Conservation (phyloP, 495 filamentous ascomycete genomes). For the Podospora fimiseda region DNA sequence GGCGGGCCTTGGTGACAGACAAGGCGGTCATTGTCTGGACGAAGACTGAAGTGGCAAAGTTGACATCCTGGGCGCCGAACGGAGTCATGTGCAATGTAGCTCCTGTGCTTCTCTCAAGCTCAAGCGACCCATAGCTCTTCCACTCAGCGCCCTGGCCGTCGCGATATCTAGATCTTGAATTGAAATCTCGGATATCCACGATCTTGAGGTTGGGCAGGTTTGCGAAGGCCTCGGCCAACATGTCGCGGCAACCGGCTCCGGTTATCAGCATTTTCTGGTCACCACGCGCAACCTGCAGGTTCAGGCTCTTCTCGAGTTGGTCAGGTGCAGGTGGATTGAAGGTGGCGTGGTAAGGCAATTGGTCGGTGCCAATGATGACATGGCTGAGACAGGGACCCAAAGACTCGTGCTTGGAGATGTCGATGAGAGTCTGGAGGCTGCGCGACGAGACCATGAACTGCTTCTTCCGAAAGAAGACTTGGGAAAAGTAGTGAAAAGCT, state of each 20-base stretch:
- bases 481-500: slow-evolving; percentile 40
- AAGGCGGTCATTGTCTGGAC: slow-evolving; percentile 29
- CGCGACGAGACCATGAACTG: slow-evolving; percentile 47
- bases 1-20: slow-evolving; percentile 25
- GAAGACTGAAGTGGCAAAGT: slow-evolving; percentile 20
- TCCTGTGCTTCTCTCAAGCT: slow-evolving; percentile 11
- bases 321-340: too few species aligned
- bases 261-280: slow-evolving; percentile 29
- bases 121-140: slow-evolving; percentile 32
- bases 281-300: slow-evolving; percentile 2
- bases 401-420: slow-evolving; percentile 46
- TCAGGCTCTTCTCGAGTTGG: neutral
- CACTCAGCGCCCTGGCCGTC: slow-evolving; percentile 22
- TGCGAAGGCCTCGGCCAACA: slow-evolving; percentile 45
- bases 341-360: too few species aligned
- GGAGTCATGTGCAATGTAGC: neutral
- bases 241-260: slow-evolving; percentile 35
- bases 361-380: slow-evolving; percentile 44
- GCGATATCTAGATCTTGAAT: slow-evolving; percentile 24
- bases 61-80: neutral
- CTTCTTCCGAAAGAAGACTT: slow-evolving; percentile 50
- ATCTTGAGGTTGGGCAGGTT: slow-evolving; percentile 42
- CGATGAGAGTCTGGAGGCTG: slow-evolving; percentile 44
- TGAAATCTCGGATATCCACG: slow-evolving; percentile 46
- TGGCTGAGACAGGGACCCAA: slow-evolving; percentile 36